These are phyloP conservation scores for Udeniomyces megalosporus DNA, from an alignment of 768 basidiomycete species.

Conservation along the genomic window DNA sequence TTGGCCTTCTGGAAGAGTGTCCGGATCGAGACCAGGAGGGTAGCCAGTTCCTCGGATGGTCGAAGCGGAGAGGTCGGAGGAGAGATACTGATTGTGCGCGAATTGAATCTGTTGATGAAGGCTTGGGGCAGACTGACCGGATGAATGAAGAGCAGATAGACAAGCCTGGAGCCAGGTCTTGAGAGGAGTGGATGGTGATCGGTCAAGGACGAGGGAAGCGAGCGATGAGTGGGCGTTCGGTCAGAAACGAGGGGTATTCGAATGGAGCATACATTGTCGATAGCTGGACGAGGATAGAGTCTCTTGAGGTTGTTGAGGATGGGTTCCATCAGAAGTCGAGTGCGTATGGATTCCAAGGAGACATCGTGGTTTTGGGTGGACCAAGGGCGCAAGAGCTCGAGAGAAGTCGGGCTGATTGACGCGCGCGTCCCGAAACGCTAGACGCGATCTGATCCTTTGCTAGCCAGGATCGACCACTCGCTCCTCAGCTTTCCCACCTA, in stretches of 20 bases:
- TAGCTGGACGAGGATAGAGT: not conserved
- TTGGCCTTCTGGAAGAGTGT: not conserved
- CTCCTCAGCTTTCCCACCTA: not conserved
- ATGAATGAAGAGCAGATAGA: not conserved
- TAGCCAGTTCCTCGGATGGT: conserved; percentile 4
- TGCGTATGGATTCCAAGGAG: not conserved
- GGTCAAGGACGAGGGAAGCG: not conserved
- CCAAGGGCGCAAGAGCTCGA: too few species aligned
- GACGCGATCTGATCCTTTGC: too few species aligned
- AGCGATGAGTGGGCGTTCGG: too few species aligned
- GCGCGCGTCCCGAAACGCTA: too few species aligned
- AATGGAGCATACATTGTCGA: conserved; percentile 1
- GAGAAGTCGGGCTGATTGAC: too few species aligned
- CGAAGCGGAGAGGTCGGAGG: conserved; percentile 1
- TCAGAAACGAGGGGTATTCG: too few species aligned
- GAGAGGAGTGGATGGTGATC: not conserved
- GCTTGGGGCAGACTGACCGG: not conserved
- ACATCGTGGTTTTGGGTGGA: not conserved
- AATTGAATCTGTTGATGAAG: conserved; percentile 5
- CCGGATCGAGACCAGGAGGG: not conserved
- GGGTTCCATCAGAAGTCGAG: not conserved
- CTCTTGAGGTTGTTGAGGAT: conserved; percentile 1
- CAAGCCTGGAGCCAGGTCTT: not conserved
- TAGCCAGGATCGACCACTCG: too few species aligned
- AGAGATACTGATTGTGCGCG: not conserved